Percentiles rank a stretch among this genome's conserved stretches.
These are phyloP conservation scores for Microdochium bolleyi DNA, from an alignment of 2,329 filamentous ascomycete genomes.

Conservation along the genomic window DNA sequence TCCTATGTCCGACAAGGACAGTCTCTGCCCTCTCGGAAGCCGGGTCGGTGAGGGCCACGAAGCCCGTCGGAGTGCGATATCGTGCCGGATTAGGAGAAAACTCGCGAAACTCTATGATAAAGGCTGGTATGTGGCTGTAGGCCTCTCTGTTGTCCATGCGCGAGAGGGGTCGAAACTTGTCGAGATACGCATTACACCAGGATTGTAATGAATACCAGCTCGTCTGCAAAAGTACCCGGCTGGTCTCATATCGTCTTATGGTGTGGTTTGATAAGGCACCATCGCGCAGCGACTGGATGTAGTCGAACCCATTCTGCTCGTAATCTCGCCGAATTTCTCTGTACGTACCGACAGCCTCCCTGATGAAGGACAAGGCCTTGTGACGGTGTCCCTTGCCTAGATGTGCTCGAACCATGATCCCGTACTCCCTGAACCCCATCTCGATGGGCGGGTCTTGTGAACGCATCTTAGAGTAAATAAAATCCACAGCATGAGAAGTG, in stretches of 20 bases:
- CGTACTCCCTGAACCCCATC: slow-evolving; percentile 48
- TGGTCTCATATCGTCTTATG: slow-evolving; percentile 12
- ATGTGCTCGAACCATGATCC: slow-evolving; percentile 38
- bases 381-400: slow-evolving; percentile 5
- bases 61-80: slow-evolving; percentile 28
- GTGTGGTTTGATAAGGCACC: slow-evolving; percentile 7
- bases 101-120: slow-evolving; percentile 37
- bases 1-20: slow-evolving; percentile 5
- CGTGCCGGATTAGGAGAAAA: slow-evolving; percentile 30
- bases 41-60: slow-evolving; percentile 26
- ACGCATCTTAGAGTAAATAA: slow-evolving; percentile 53
- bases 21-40: slow-evolving; percentile 5
- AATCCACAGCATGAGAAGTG: slow-evolving; percentile 31
- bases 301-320: slow-evolving; percentile 13
- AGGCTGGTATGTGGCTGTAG: slow-evolving; percentile 25
- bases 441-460: slow-evolving; percentile 45
- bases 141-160: slow-evolving; percentile 2
- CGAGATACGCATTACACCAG: slow-evolving; percentile 16
- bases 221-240: slow-evolving; percentile 17
- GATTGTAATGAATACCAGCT: slow-evolving; percentile 21
- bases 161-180: slow-evolving; percentile 4
- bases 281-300: slow-evolving; percentile 14
- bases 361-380: slow-evolving; percentile 17
- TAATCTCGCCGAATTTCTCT: slow-evolving; percentile 13
- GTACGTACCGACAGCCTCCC: slow-evolving; percentile 17